Evolutionary conservation across 176 grass and related monocot genomes (phyloP).

Genomic region (Aegilops sharonensis): DNA sequence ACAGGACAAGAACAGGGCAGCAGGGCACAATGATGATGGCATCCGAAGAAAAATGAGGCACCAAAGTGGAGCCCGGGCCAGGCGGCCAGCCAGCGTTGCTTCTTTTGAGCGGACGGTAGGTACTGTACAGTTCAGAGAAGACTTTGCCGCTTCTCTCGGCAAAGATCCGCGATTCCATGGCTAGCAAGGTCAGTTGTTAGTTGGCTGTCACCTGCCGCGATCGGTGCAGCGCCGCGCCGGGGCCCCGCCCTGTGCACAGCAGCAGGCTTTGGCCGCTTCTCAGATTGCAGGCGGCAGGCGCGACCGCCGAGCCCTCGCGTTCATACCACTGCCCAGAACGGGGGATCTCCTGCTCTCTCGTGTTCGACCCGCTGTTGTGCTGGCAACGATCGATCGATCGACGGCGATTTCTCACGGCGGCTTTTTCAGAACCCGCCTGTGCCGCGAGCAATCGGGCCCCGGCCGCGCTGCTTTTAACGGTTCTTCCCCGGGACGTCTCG

Average conservation of each 20-base stretch:
- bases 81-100: background rate
- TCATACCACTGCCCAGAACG: background rate
- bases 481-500: background rate
- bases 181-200: background rate
- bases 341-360: background rate
- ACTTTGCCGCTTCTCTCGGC: background rate
- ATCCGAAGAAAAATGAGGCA: conserved; percentile 23
- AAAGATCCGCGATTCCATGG: conserved; percentile 4
- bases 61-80: conserved; percentile 15
- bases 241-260: no score
- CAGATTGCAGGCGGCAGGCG: no score
- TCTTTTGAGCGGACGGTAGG: conserved; percentile 22
- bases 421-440: background rate
- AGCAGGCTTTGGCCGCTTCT: no score
- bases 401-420: conserved; percentile 5
- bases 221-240: background rate
- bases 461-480: background rate
- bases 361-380: background rate
- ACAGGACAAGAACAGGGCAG: background rate
- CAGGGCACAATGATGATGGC: conserved; percentile 17
- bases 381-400: background rate
- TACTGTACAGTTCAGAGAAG: background rate
- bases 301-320: no score
- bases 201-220: conserved; percentile 9
- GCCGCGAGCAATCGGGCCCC: background rate